Evolutionary conservation across 106 monocot species (phyloP).

Genomic region (Posidonia australis): DNA sequence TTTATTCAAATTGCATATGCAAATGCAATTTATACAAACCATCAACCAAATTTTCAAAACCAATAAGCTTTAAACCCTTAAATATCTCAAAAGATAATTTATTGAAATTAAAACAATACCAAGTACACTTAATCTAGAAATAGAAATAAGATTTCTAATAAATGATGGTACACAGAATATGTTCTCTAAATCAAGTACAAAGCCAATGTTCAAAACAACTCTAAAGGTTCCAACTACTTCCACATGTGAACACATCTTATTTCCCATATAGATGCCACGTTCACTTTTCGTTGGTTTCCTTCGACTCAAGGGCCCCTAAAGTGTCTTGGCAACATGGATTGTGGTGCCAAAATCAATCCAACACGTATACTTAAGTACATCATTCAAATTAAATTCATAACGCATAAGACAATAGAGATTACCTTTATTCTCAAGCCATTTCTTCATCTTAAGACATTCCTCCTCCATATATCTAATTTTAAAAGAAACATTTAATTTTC

Average conservation of each 20-base stretch:
- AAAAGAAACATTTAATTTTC: conserved; percentile 2
- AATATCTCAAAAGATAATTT: background rate
- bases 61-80: conserved; percentile 5
- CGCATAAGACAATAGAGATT: conserved; percentile 1
- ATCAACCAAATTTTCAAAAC: background rate
- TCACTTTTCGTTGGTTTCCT: conserved; percentile 9
- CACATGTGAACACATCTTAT: conserved; percentile 11
- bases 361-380: conserved; percentile 7
- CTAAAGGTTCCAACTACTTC: background rate
- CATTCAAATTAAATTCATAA: conserved; percentile 13
- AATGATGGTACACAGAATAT: conserved; percentile 15
- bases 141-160: conserved; percentile 17
- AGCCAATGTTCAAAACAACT: background rate
- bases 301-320: conserved; percentile 8
- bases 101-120: conserved; percentile 3
- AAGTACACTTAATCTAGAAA: conserved; percentile 5
- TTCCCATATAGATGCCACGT: conserved; percentile 4
- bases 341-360: conserved; percentile 22
- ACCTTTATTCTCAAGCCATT: conserved; percentile 11
- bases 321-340: conserved; percentile 19
- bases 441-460: conserved; percentile 2
- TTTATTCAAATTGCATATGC: too few relatives aligned
- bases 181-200: conserved; percentile 5
- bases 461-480: conserved; percentile 13
- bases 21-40: too few relatives aligned